phyloP scores from a whole-genome alignment of 129 eudicot genomes.

The Flaveria brownii region DNA sequence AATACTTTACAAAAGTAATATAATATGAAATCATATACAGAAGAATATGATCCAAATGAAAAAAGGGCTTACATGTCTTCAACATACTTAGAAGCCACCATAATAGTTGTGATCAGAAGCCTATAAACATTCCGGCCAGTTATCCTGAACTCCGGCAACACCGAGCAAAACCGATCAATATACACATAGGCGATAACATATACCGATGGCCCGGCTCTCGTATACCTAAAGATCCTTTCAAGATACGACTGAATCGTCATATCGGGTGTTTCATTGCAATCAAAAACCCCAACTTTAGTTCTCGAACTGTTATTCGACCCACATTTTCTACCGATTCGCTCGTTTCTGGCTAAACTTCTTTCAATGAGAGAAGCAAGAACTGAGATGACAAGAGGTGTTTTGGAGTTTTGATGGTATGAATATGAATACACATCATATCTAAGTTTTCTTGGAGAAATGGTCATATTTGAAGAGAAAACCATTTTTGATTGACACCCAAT shows the following conservation, averaged over 20 bases:
- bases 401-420: slow-evolving; percentile 58
- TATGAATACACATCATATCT: slow-evolving; percentile 78
- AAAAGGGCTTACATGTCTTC: slow-evolving; percentile 79
- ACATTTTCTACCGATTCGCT: slow-evolving; percentile 52
- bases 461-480: slow-evolving; percentile 43
- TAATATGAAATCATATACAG: not conserved
- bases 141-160: slow-evolving; percentile 56
- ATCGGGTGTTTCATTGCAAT: slow-evolving; percentile 73
- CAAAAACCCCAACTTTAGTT: slow-evolving; percentile 53
- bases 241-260: slow-evolving; percentile 77
- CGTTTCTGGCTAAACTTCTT: slow-evolving; percentile 71
- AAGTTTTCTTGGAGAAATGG: slow-evolving; percentile 81
- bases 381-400: slow-evolving; percentile 71
- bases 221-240: slow-evolving; percentile 82
- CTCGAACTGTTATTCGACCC: slow-evolving; percentile 31
- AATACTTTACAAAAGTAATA: too few species aligned
- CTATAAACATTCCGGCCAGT: slow-evolving; percentile 81
- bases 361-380: slow-evolving; percentile 85
- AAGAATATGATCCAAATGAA: not conserved
- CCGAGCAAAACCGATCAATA: slow-evolving; percentile 72
- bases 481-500: slow-evolving; percentile 29
- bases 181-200: slow-evolving; percentile 87
- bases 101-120: slow-evolving; percentile 80
- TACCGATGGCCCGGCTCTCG: slow-evolving; percentile 82
- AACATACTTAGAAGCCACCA: slow-evolving; percentile 93